phyloP scores from a whole-genome alignment of 2,329 filamentous ascomycete species.

The Xylaria sp. region DNA sequence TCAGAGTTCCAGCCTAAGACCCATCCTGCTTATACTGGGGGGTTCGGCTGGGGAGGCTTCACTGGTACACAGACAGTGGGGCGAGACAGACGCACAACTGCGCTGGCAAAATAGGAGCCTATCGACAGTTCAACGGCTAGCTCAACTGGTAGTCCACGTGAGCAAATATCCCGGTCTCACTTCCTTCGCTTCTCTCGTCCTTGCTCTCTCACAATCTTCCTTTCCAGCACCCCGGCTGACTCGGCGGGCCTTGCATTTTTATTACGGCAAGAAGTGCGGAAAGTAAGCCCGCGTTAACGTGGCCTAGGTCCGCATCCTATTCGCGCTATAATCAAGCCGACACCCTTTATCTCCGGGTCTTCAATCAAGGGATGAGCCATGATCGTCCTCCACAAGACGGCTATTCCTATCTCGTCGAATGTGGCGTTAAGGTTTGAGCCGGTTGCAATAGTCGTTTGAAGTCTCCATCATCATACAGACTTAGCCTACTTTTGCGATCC shows the following conservation, averaged over 20 bases:
- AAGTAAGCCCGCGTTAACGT: neutral
- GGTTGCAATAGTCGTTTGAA: conserved; percentile 19
- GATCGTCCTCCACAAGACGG: conserved; percentile 5
- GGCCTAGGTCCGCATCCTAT: neutral
- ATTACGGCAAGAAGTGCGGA: neutral
- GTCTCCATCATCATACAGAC: conserved; percentile 21
- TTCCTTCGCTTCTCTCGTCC: neutral
- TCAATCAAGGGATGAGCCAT: conserved; percentile 1
- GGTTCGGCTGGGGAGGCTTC: neutral
- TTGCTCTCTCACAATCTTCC: neutral
- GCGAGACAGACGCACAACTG: conserved; percentile 26
- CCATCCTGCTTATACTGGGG: neutral
- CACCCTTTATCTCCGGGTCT: conserved; percentile 4
- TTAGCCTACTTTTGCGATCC: conserved; percentile 5
- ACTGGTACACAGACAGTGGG: conserved; percentile 12
- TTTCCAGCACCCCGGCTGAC: neutral
- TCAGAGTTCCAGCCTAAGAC: neutral
- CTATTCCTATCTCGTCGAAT: conserved; percentile 28
- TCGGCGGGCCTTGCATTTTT: neutral
- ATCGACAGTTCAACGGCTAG: conserved; percentile 15
- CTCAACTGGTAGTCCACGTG: neutral
- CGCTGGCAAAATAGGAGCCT: conserved; percentile 30
- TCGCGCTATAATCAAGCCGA: neutral
- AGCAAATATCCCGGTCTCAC: neutral
- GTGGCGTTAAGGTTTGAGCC: conserved; percentile 38